Percentiles rank a stretch among this genome's conserved stretches.
phyloP scores from a whole-genome alignment of 805 yeast genomes.

The Blastobotrys peoriensis region DNA sequence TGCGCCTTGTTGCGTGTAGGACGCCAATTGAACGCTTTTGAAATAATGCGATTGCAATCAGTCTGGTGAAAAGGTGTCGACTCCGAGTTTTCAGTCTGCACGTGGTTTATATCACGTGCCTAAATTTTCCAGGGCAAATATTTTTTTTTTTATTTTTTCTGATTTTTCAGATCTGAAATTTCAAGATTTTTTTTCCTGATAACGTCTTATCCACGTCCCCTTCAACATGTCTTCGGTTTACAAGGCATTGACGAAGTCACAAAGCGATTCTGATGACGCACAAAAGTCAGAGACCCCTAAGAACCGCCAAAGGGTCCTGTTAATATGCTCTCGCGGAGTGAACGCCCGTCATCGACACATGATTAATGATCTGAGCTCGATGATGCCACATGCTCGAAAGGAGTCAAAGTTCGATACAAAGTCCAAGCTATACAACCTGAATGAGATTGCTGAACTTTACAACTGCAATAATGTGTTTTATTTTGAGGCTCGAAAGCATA shows the following conservation, averaged over 20 bases:
- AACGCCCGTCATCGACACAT: slow-evolving; percentile 92
- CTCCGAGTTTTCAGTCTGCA: no score
- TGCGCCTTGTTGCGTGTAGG: no score
- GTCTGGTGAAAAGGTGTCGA: no score
- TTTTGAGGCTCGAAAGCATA: slow-evolving; percentile 94
- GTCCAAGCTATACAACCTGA: slow-evolving; percentile 78
- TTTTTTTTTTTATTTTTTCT: slow-evolving; percentile 2
- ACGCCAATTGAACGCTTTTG: no score
- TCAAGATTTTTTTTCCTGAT: slow-evolving; percentile 3
- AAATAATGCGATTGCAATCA: no score
- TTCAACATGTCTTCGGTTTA: slow-evolving; percentile 41
- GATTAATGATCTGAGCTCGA: slow-evolving; percentile 67
- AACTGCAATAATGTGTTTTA: slow-evolving; percentile 93
- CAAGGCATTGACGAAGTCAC: slow-evolving; percentile 51
- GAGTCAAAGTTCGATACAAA: slow-evolving; percentile 95
- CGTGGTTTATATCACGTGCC: no score
- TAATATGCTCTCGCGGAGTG: slow-evolving; percentile 91
- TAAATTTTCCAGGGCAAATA: no score
- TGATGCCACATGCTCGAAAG: slow-evolving; percentile 91
- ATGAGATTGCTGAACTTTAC: slow-evolving; percentile 94
- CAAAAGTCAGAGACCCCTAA: slow-evolving; percentile 40
- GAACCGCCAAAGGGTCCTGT: slow-evolving; percentile 82
- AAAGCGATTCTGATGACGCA: slow-evolving; percentile 25
- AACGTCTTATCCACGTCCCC: no score
- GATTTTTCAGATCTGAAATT: slow-evolving; percentile 6